Base-by-base conservation (phyloP, 2,329 filamentous ascomycete species). In the Cercospora canescens region DNA sequence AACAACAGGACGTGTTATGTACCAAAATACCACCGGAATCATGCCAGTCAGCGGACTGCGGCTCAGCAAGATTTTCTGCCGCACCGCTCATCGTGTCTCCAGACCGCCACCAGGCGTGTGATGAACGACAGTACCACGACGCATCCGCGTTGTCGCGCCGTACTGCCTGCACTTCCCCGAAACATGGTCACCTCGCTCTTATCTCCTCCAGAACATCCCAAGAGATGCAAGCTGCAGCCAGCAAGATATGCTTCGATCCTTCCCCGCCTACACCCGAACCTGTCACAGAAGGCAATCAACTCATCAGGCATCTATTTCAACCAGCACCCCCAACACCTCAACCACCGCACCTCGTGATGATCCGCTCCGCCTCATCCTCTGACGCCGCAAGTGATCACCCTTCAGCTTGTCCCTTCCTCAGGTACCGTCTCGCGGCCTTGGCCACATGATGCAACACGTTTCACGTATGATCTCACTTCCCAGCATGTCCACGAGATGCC, bases 401-500 rank as follows among this genome's bases (percentile, higher is more conserved):
- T 32, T 9, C 30, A n/a, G 7, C 45, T n/a, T 39, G 18, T 56
- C 35, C 50, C 30, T 21, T 30, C 34, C 5, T 45, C 56, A 65
- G 48, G 30, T 32, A 60, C 57, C 34, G 35, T 61, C 48, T 61
- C 26, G 16, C 6, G 41, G 24, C 37, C 58, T n/a, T 48, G 48
- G 39, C 57, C 34, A 55, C 57, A 61, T 61, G 57, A 65, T 61
- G 63, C 63, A 61, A 54, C 45, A 48, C 30, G 21, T 34, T 37
- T 39, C 32, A 45, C n/a, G 37, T 32, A 56, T 60, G 48, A 64
- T 57, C 34, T 60, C 57, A 64, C 34, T 16, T 55, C 50, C 57
- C 35, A 61, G 50, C 18, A 50, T 30, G 18, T 24, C 62, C 62
- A 60, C 56, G 56, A 64, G 62, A 52, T 32, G 32, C 62, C 30